phyloP scores from a whole-genome alignment of 148 eudicot species.

The Drosera capensis region DNA sequence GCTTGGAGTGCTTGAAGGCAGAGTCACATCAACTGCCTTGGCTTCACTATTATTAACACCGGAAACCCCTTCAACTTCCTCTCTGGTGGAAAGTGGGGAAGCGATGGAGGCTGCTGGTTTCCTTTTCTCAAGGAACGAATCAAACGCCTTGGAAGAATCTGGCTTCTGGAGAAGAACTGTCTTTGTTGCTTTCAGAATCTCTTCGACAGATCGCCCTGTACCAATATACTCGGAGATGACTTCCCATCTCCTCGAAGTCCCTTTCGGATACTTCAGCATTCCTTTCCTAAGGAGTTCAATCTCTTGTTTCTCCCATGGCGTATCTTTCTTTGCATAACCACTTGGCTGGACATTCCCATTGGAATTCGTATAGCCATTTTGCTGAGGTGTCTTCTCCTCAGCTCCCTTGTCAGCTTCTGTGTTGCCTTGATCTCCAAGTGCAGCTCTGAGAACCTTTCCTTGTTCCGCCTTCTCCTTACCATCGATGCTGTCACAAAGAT shows the following conservation, averaged over 20 bases:
- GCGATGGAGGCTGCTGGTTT: constrained; percentile 63
- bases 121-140: constrained; percentile 94
- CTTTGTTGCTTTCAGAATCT: constrained; percentile 90
- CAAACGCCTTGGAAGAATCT: constrained; percentile 80
- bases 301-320: constrained; percentile 80
- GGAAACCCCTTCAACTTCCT: constrained; percentile 28
- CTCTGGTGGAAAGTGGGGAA: constrained; percentile 88
- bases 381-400: constrained; percentile 18
- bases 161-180: constrained; percentile 94
- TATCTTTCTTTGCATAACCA: constrained; percentile 58
- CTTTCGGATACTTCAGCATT: constrained; percentile 70
- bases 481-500: constrained; percentile 56
- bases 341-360: constrained; percentile 24
- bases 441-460: constrained; percentile 37
- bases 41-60: constrained; percentile 8
- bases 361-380: constrained; percentile 26
- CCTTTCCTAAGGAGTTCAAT: constrained; percentile 84
- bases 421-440: constrained; percentile 22
- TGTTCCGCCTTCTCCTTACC: constrained; percentile 32
- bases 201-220: constrained; percentile 84
- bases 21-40: constrained; percentile 5
- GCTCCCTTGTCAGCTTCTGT: constrained; percentile 17
- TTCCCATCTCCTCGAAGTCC: constrained; percentile 95
- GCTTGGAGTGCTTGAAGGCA: constrained; percentile 7
- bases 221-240: constrained; percentile 88